Percentiles rank a stretch among this genome's conserved stretches.
phyloP scores from a whole-genome alignment of 345 rosid genomes.

The Microthlaspi erraticum region DNA sequence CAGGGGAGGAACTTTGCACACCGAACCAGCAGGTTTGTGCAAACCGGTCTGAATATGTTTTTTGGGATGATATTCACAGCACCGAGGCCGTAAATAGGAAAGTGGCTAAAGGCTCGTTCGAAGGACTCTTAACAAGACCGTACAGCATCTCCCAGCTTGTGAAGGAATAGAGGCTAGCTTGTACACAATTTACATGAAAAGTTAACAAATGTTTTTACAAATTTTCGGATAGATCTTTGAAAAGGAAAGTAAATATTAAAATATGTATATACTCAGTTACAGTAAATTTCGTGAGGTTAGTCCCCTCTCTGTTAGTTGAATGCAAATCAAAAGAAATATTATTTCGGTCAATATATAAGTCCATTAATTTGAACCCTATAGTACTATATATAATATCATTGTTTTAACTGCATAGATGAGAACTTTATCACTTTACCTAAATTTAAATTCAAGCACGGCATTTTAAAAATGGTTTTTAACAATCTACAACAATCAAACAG shows the following conservation, averaged over 20 bases:
- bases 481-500: background rate
- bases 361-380: too few species aligned
- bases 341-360: too few species aligned
- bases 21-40: constrained; percentile 44
- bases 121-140: constrained; percentile 25
- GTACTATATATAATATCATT: too few species aligned
- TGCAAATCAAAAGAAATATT: too few species aligned
- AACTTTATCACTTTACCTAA: too few species aligned
- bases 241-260: background rate
- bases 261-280: background rate
- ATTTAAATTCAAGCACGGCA: too few species aligned
- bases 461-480: background rate
- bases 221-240: background rate
- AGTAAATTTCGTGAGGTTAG: background rate
- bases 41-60: constrained; percentile 39
- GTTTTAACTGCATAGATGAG: too few species aligned
- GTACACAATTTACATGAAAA: background rate
- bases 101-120: constrained; percentile 36
- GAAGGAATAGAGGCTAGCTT: constrained; percentile 24
- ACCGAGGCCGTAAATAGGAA: constrained; percentile 46
- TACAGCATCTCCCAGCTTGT: constrained; percentile 34
- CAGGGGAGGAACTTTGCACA: constrained; percentile 42
- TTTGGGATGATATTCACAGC: constrained; percentile 59
- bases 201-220: background rate
- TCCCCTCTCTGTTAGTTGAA: background rate